Evolutionary conservation across 805 yeast genomes (phyloP).

Genomic region (Candida suzukii): DNA sequence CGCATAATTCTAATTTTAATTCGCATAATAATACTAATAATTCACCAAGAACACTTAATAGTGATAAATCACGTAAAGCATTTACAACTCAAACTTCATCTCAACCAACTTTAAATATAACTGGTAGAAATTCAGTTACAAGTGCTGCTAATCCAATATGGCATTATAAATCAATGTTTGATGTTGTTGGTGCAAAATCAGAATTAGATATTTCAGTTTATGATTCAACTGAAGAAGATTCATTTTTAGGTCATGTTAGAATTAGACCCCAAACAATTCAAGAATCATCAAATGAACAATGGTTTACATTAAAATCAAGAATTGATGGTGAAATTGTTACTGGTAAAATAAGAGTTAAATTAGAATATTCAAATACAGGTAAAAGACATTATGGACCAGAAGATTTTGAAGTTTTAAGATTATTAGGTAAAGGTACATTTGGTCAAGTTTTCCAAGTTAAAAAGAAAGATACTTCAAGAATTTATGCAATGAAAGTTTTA

Average conservation of each 20-base stretch:
- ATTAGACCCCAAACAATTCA: constrained; percentile 55
- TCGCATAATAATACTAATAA: not conserved
- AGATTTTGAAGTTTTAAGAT: constrained; percentile 86
- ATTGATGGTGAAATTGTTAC: constrained; percentile 66
- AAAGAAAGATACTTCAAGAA: constrained; percentile 80
- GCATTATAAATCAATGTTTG: constrained; percentile 91
- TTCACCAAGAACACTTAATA: constrained; percentile 7
- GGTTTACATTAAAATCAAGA: constrained; percentile 73
- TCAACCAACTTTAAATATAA: constrained; percentile 15
- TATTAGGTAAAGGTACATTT: constrained; percentile 94
- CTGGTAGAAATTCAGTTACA: constrained; percentile 1
- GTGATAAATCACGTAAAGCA: constrained; percentile 21
- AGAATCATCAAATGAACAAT: constrained; percentile 45
- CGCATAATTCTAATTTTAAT: not conserved
- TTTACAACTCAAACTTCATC: constrained; percentile 21
- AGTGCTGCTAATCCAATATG: constrained; percentile 62
- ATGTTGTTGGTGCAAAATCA: constrained; percentile 77
- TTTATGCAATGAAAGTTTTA: constrained; percentile 96
- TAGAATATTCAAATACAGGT: constrained; percentile 63
- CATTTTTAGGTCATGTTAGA: constrained; percentile 79
- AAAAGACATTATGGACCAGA: constrained; percentile 86
- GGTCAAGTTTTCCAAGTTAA: constrained; percentile 97
- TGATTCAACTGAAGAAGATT: constrained; percentile 76
- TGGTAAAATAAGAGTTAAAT: constrained; percentile 71
- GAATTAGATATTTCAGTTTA: constrained; percentile 88